A percentile compares a stretch with the other conserved stretches of the same genome.
These are phyloP conservation scores for Coemansia sp. DNA, from an alignment of 192 early-diverging fungal genomes.

Conservation along the genomic window DNA sequence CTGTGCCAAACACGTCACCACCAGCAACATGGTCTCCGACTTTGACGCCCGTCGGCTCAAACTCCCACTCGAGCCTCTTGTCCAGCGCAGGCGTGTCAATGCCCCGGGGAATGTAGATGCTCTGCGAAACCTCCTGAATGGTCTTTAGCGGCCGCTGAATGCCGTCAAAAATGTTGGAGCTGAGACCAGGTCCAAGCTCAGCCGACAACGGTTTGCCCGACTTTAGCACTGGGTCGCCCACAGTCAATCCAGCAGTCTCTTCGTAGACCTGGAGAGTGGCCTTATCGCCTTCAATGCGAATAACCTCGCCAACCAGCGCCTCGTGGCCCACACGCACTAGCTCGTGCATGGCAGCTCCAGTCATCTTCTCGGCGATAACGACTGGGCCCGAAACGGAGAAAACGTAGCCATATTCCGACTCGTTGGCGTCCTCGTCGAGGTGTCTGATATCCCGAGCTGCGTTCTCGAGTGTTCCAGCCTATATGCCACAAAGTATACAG, in stretches of 20 bases:
- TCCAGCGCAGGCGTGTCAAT: constrained; percentile 97
- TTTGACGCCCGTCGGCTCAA: constrained; percentile 88
- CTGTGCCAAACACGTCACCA: constrained; percentile 93
- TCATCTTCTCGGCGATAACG: constrained; percentile 98
- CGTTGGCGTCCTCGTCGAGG: constrained; percentile 84
- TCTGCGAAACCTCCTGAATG: constrained; percentile 88
- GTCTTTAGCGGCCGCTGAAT: constrained; percentile 98
- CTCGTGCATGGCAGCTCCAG: constrained; percentile 96
- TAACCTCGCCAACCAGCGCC: constrained; percentile 98
- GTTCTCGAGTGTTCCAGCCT: constrained; percentile 91
- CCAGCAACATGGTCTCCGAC: constrained; percentile 97
- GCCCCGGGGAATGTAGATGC: constrained; percentile 99
- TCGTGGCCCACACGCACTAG: constrained; percentile 98
- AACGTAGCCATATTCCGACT: constrained; percentile 86
- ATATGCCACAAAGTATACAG: neutral
- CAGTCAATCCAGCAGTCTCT: constrained; percentile 97
- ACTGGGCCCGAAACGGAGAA: constrained; percentile 99
- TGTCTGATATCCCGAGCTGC: constrained; percentile 77
- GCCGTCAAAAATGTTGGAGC: constrained; percentile 96
- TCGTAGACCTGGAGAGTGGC: constrained; percentile 99
- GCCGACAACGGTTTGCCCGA: constrained; percentile 98
- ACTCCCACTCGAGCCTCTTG: constrained; percentile 89
- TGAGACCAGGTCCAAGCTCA: constrained; percentile 93
- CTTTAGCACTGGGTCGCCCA: constrained; percentile 97
- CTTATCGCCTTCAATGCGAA: constrained; percentile 98